These are phyloP conservation scores for Aschersonia sp. DNA, from an alignment of 2,329 filamentous ascomycete genomes.

Conservation along the genomic window DNA sequence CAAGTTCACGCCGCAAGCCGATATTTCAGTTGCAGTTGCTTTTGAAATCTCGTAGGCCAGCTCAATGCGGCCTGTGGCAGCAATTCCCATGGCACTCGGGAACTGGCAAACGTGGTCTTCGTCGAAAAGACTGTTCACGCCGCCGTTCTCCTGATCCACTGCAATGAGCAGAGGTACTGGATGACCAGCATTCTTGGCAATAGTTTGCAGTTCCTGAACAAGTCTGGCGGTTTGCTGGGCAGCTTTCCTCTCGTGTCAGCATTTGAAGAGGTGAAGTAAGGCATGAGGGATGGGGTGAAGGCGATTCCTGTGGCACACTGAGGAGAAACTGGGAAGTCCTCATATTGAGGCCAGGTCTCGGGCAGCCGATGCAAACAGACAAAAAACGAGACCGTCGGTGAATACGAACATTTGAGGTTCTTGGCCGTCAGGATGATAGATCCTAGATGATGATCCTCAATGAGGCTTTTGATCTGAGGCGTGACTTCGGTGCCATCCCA, in stretches of 20 bases:
- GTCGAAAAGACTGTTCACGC: constrained; percentile 92
- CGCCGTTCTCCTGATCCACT: constrained; percentile 93
- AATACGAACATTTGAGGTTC: constrained; percentile 60
- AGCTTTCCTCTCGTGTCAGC: constrained; percentile 38
- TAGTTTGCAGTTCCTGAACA: constrained; percentile 82
- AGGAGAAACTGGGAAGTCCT: neutral
- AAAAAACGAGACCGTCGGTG: neutral
- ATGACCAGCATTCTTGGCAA: constrained; percentile 81
- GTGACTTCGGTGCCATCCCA: constrained; percentile 77
- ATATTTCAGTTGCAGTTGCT: constrained; percentile 83
- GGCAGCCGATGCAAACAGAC: neutral
- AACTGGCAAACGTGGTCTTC: constrained; percentile 94
- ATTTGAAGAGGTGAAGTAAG: neutral
- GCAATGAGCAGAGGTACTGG: constrained; percentile 80
- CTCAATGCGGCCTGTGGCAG: constrained; percentile 76
- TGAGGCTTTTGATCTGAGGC: constrained; percentile 66
- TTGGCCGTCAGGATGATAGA: constrained; percentile 75
- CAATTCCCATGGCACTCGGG: constrained; percentile 90
- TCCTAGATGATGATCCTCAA: constrained; percentile 74
- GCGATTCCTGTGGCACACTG: neutral
- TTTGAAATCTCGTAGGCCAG: constrained; percentile 83
- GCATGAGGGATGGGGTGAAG: neutral
- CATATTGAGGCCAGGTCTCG: neutral
- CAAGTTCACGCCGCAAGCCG: constrained; percentile 87
- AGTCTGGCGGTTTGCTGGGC: constrained; percentile 79